phyloP scores from a whole-genome alignment of 768 basidiomycete genomes.

The Peribolospora kevripleyi region DNA sequence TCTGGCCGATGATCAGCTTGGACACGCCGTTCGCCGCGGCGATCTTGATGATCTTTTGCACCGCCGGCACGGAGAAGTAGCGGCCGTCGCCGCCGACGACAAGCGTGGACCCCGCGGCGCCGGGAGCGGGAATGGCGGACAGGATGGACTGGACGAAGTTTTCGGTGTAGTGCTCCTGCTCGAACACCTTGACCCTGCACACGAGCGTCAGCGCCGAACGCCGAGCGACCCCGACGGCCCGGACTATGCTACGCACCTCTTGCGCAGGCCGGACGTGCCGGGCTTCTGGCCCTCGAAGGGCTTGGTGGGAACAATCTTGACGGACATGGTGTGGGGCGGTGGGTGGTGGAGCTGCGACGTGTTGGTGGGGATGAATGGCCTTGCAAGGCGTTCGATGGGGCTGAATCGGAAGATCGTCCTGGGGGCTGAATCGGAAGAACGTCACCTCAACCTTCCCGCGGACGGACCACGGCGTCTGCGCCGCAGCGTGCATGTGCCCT shows the following conservation, averaged over 20 bases:
- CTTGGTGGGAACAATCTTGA: conserved; percentile 53
- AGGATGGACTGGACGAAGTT: conserved; percentile 93
- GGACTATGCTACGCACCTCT: conserved; percentile 34
- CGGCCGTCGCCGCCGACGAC: conserved; percentile 96
- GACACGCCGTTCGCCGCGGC: conserved; percentile 79
- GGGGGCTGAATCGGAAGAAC: too few relatives aligned
- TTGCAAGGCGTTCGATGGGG: too few relatives aligned
- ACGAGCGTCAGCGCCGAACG: background rate
- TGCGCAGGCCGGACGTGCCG: conserved; percentile 89
- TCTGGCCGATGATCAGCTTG: conserved; percentile 76
- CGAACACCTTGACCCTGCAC: conserved; percentile 81
- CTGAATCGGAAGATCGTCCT: too few relatives aligned
- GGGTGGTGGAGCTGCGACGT: too few relatives aligned
- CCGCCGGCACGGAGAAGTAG: conserved; percentile 59
- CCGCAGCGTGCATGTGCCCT: too few relatives aligned
- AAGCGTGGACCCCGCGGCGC: conserved; percentile 38
- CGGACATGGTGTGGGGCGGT: conserved; percentile 1
- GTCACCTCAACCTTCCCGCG: too few relatives aligned
- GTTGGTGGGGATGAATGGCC: too few relatives aligned
- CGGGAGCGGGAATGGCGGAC: conserved; percentile 55
- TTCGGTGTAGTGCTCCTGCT: conserved; percentile 97
- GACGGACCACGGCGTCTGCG: too few relatives aligned
- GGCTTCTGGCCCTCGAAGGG: conserved; percentile 88
- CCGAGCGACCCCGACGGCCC: background rate
- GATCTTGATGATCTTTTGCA: conserved; percentile 80